A percentile compares a stretch with the other conserved stretches of the same genome.
Evolutionary conservation across 2,329 filamentous ascomycete genomes (phyloP).

Genomic region (Decorospora gaudefroyi): DNA sequence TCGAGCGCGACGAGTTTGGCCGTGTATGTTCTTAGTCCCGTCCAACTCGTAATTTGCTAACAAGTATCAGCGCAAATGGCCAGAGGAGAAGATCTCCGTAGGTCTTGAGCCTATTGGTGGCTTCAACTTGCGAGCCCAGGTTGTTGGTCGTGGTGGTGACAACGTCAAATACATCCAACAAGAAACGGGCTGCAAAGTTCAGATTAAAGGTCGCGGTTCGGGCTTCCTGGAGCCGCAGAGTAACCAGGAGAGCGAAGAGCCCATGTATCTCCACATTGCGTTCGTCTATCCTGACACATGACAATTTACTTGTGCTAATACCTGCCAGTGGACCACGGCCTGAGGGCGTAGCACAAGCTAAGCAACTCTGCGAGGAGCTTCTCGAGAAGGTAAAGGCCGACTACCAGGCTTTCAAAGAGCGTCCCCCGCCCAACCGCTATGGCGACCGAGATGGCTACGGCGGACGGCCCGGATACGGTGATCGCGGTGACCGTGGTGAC

Average conservation of each 20-base stretch:
- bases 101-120: slow-evolving; percentile 87
- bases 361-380: slow-evolving; percentile 85
- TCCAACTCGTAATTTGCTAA: slow-evolving; percentile 27
- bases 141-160: slow-evolving; percentile 89
- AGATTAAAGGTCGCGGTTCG: slow-evolving; percentile 96
- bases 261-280: slow-evolving; percentile 97
- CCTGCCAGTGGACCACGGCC: slow-evolving; percentile 76
- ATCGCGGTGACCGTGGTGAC: slow-evolving; percentile 48
- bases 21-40: slow-evolving; percentile 63
- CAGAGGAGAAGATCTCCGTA: slow-evolving; percentile 92
- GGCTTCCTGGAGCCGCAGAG: slow-evolving; percentile 90
- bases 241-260: slow-evolving; percentile 88
- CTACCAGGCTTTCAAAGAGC: slow-evolving; percentile 85
- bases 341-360: slow-evolving; percentile 82
- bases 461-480: slow-evolving; percentile 48
- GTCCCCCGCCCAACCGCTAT: slow-evolving; percentile 57
- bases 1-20: slow-evolving; percentile 89
- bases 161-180: slow-evolving; percentile 99
- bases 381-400: slow-evolving; percentile 84
- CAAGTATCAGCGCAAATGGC: slow-evolving; percentile 84
- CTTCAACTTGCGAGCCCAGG: slow-evolving; percentile 94
- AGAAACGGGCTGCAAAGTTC: slow-evolving; percentile 91
- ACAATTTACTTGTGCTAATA: slow-evolving; percentile 17
- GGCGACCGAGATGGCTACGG: slow-evolving; percentile 49
- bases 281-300: slow-evolving; percentile 53